phyloP scores from a whole-genome alignment of 768 basidiomycete genomes.

The Lactarius pseudohatsudake region DNA sequence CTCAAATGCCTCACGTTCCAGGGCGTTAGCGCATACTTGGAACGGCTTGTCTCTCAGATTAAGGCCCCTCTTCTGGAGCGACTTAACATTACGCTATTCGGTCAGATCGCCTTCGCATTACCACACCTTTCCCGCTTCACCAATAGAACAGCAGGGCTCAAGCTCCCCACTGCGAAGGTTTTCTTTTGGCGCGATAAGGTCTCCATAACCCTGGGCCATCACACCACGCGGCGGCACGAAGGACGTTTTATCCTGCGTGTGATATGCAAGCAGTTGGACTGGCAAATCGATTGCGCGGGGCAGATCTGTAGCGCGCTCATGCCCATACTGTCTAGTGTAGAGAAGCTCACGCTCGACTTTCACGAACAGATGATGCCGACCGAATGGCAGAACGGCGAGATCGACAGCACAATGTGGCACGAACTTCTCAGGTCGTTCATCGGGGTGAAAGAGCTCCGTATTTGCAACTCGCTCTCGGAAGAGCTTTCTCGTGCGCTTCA shows the following conservation, averaged over 20 bases:
- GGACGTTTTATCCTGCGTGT: neutral
- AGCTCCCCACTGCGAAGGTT: neutral
- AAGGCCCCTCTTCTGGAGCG: neutral
- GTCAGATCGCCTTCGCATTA: neutral
- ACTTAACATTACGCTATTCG: neutral
- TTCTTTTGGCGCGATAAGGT: neutral
- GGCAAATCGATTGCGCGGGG: constrained; percentile 9
- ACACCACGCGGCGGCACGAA: neutral
- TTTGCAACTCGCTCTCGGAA: neutral
- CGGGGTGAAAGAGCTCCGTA: neutral
- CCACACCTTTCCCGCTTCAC: neutral
- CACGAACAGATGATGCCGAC: neutral
- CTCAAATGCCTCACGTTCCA: neutral
- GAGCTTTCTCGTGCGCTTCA: neutral
- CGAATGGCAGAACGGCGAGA: neutral
- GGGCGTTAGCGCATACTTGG: neutral
- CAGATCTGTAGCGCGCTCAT: constrained; percentile 11
- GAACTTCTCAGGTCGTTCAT: neutral
- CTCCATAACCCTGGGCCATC: neutral
- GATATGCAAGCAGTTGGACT: neutral
- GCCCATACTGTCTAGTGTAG: neutral
- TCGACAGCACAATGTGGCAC: neutral
- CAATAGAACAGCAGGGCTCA: neutral
- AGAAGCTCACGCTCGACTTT: neutral
- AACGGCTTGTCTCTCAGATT: neutral